Conservation (phyloP, 2,329 filamentous ascomycete species). For the Davidsoniella virescens region DNA sequence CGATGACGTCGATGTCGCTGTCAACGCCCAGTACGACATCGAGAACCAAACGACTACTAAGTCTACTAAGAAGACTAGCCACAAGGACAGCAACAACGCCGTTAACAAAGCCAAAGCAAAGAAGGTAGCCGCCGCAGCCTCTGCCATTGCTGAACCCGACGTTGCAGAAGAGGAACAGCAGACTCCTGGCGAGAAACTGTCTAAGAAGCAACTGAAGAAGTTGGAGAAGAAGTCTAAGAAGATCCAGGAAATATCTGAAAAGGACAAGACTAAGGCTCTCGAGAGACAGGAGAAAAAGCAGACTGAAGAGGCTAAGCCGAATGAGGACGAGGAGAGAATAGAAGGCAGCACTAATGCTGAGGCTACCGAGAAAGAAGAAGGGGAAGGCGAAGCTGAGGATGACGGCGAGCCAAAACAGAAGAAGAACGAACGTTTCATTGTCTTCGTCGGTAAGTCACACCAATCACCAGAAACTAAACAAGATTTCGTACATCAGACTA, state of each 20-base stretch:
- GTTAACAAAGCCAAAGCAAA: slow-evolving; percentile 12
- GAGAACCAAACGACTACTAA: slow-evolving; percentile 17
- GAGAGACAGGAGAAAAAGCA: slow-evolving; percentile 15
- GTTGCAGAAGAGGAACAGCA: background rate
- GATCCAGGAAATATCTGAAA: slow-evolving; percentile 20
- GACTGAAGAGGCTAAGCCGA: slow-evolving; percentile 16
- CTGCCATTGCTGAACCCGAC: background rate
- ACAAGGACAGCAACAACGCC: too few relatives aligned
- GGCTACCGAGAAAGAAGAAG: slow-evolving; percentile 15
- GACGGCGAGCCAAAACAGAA: slow-evolving; percentile 14
- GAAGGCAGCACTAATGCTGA: slow-evolving; percentile 15
- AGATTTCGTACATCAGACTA: slow-evolving; percentile 16
- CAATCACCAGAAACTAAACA: slow-evolving; percentile 12
- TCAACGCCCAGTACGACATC: slow-evolving; percentile 14
- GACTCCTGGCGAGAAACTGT: slow-evolving; percentile 6
- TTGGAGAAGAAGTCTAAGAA: slow-evolving; percentile 20
- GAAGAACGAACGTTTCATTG: slow-evolving; percentile 48
- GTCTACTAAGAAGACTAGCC: slow-evolving; percentile 15
- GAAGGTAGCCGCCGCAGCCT: slow-evolving; percentile 14
- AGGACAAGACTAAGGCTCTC: slow-evolving; percentile 16
- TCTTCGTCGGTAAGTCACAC: slow-evolving; percentile 48
- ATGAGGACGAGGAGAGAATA: slow-evolving; percentile 14
- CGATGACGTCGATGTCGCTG: slow-evolving; percentile 14
- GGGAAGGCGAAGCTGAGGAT: slow-evolving; percentile 19
- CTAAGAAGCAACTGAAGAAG: slow-evolving; percentile 19